Evolutionary conservation across 345 rosid species (phyloP), one percentile per base, ranked within the genome.

Genomic region (Geranium rotundifolium): DNA sequence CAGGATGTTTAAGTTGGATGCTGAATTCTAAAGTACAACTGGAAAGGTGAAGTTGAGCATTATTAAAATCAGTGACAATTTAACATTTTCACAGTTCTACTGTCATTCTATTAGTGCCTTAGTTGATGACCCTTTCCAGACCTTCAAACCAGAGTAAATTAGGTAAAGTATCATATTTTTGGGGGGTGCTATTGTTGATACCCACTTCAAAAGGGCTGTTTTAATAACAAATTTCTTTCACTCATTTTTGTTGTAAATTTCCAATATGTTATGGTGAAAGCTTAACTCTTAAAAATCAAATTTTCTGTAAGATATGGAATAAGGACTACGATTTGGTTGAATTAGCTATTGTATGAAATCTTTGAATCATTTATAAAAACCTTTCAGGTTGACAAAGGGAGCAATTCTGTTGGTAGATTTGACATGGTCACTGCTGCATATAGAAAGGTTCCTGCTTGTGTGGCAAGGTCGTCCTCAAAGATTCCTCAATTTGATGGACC

Each of bases 401-500:
- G 64, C 59, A 55, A 49, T 73, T 54, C 70, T 18, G 59, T 67
- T 60, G 67, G 62, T 66, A 54, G 70, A 64, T 14, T 2, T 62
- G 60, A 58, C 37, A 8, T 20, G 17, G 57, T 54, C 62, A 63
- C 59, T 20, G 10, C 52, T 54, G 71, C 66, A 63, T 63, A 68
- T 66, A 69, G 64, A 63, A 65, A 63, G 70, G 71, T 57, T 18
- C 17, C 58, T 34, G 57, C 75, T 17, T 56, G 56, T 37, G 56
- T 60, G 17, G 54, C 65, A 1, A 71, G 69, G 64, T 67, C 79
- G 39, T 69, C 79, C 41, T 65, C 58, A 15, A 87, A 79, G 77
- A 86, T 93, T 54, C 90, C 97, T 65, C 99, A 93, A 76, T 72
- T 76, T 66, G 99, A 93, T 83, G 99, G 99, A 61, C 95, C 96